phyloP scores from a whole-genome alignment of 495 filamentous ascomycete genomes.

The Annulohypoxylon nitens region DNA sequence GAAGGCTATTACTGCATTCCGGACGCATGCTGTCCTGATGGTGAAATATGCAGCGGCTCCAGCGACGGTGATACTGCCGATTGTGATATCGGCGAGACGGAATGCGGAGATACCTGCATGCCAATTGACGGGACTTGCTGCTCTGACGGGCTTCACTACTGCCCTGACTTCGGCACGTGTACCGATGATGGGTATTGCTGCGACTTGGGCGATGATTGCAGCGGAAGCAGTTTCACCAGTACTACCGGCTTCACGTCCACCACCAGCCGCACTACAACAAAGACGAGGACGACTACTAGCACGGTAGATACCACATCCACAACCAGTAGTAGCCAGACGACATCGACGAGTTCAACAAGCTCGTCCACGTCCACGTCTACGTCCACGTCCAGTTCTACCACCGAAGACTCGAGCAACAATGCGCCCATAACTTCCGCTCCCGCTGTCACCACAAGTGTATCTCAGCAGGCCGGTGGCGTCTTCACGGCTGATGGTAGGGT shows the following conservation, averaged over 20 bases:
- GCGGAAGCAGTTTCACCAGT: conserved; percentile 22
- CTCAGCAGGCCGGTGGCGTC: conserved; percentile 36
- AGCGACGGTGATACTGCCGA: conserved; percentile 1
- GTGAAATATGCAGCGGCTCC: conserved; percentile 37
- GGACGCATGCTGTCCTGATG: conserved; percentile 41
- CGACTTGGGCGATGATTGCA: conserved; percentile 40
- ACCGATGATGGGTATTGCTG: conserved; percentile 43
- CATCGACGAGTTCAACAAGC: conserved; percentile 21
- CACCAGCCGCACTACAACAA: conserved; percentile 34
- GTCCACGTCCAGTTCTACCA: not conserved
- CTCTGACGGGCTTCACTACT: conserved; percentile 32
- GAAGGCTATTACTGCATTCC: conserved; percentile 46
- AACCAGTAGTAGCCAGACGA: conserved; percentile 19
- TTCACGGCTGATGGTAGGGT: conserved; percentile 37
- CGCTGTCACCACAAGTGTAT: conserved; percentile 31
- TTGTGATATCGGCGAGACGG: conserved; percentile 27
- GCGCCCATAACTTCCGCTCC: conserved; percentile 26
- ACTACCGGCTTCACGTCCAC: conserved; percentile 31
- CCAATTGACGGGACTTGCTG: conserved; percentile 45
- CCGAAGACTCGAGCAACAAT: conserved; percentile 1
- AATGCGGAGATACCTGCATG: conserved; percentile 45
- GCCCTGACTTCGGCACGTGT: conserved; percentile 45
- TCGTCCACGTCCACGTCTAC: conserved; percentile 11
- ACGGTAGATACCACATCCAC: conserved; percentile 17
- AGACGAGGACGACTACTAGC: conserved; percentile 28